Base-by-base conservation (phyloP, 768 basidiomycete species). In the Suillus discolor region DNA sequence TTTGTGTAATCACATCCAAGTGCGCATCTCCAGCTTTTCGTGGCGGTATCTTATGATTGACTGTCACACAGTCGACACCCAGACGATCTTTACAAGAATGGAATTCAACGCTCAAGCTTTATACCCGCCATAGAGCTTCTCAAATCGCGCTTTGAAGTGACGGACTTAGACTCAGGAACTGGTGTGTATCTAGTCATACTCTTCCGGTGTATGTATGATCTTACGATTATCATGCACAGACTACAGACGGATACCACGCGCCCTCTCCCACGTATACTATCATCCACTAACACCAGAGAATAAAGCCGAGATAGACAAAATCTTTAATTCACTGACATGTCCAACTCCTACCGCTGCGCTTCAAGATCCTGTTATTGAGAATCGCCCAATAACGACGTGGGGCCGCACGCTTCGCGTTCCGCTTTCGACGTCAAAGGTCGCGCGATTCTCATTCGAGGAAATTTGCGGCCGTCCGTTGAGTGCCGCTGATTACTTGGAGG, bases 1-100 rank as follows among this genome's bases (percentile, higher is more conserved):
- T 99, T 57, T 94, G 90, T 72, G 90, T 99, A 31, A 93, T 99
- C 81, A 99, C 97, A 0, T 99, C 96, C 62, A 99, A 99, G 97
- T 97, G 65, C 73, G 93, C 76, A n/a, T 11, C n/a, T n/a, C 13
- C 25, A 65, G 49, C 64, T 38, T 62, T 45, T 23, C 36, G 34
- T 66, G 13, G 57, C 54, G 31, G 4, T 6, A 25, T 18, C 45
- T 66, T 61, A 67, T 59, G 36, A 16, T 62, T 64, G 61, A 36
- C 55, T 47, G 18, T n/a, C 39, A 23, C 34, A 57, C 41, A 99
- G 97, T 79, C 97, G 97, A 66, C 95, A 97, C 74, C 97, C 97
- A 3, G 92, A 98, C 71, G 94, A 98, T 38, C 83, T 99, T 1
- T 99, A 99, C 83, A 96, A 97, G 86, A 99, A 99, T 69, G 97